These are phyloP conservation scores for Pichia inconspicua DNA, from an alignment of 1,139 yeast species.

Conservation along the genomic window DNA sequence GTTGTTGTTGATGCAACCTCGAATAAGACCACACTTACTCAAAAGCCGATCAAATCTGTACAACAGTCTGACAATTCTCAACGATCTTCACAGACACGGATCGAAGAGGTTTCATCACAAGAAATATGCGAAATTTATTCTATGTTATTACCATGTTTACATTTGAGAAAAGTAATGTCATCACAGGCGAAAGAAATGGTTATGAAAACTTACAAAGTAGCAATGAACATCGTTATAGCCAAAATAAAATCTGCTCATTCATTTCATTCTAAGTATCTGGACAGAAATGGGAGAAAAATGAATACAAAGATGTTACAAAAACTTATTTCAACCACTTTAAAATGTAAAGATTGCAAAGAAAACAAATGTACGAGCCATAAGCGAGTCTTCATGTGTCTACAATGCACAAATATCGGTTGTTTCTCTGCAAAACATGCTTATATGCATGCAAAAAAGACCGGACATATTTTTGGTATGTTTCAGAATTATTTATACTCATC, in stretches of 20 bases:
- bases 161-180: conserved; percentile 44
- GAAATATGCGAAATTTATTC: neutral
- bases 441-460: conserved; percentile 50
- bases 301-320: conserved; percentile 31
- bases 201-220: conserved; percentile 50
- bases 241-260: conserved; percentile 20
- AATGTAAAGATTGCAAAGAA: conserved; percentile 41
- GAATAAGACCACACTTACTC: neutral
- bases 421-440: conserved; percentile 49
- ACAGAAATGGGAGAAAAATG: conserved; percentile 21
- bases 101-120: neutral
- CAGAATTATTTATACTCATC: too few species aligned
- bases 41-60: neutral
- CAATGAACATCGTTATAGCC: conserved; percentile 39
- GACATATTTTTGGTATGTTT: conserved; percentile 62
- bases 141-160: conserved; percentile 43
- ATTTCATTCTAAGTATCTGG: conserved; percentile 9
- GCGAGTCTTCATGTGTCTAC: conserved; percentile 60
- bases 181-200: conserved; percentile 52
- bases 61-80: neutral
- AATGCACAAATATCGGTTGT: conserved; percentile 82
- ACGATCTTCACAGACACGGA: neutral
- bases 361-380: conserved; percentile 30
- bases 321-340: conserved; percentile 38
- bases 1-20: conserved; percentile 1